Percentiles rank a stretch among this genome's conserved stretches.
Evolutionary conservation across 2,329 filamentous ascomycete genomes (phyloP).

Genomic region (Bipolaris victoriae): DNA sequence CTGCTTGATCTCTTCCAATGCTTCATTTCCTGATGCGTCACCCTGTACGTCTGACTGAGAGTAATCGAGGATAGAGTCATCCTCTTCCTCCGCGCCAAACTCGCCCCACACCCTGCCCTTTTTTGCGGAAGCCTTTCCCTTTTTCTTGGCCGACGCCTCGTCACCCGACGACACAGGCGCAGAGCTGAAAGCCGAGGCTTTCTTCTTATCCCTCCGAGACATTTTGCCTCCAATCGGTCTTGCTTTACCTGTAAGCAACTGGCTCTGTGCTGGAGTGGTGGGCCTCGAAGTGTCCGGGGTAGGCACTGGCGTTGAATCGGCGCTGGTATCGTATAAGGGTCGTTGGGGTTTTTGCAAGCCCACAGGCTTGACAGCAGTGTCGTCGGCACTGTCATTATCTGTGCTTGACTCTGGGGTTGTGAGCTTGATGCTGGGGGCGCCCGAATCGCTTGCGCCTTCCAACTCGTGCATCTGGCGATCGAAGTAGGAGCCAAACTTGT

Average conservation of each 20-base stretch:
- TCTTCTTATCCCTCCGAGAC: constrained; percentile 80
- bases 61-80: constrained; percentile 83
- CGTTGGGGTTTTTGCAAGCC: constrained; percentile 54
- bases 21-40: constrained; percentile 58
- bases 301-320: constrained; percentile 71
- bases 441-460: constrained; percentile 60
- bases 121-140: constrained; percentile 70
- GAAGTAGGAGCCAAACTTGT: constrained; percentile 85
- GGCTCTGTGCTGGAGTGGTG: constrained; percentile 70
- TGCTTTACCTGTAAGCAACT: constrained; percentile 74
- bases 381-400: constrained; percentile 56
- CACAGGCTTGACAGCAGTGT: constrained; percentile 60
- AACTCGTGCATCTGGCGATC: constrained; percentile 89
- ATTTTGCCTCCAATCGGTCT: constrained; percentile 73
- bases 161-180: constrained; percentile 81
- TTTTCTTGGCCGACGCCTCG: constrained; percentile 67
- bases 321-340: constrained; percentile 57
- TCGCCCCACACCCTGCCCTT: constrained; percentile 92
- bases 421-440: constrained; percentile 49
- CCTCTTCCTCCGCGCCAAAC: constrained; percentile 86
- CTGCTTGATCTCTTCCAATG: constrained; percentile 75
- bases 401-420: constrained; percentile 58
- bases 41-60: constrained; percentile 67
- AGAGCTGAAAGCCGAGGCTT: constrained; percentile 59
- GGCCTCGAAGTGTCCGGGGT: constrained; percentile 81